Base-by-base conservation (phyloP, 1,139 yeast genomes). In the Saccharomyces hybrid region DNA sequence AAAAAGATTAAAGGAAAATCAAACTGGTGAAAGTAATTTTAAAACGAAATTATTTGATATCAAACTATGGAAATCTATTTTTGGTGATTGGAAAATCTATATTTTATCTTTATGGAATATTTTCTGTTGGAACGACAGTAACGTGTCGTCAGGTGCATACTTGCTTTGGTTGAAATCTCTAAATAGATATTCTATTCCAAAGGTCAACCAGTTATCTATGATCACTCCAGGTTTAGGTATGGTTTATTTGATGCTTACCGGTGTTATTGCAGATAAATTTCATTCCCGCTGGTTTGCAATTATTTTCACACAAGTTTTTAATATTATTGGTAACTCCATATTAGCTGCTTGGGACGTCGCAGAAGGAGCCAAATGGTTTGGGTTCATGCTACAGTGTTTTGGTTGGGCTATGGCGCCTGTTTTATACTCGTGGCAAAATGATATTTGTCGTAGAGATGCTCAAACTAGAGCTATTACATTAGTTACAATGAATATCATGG, bases 111-210 rank as follows among this genome's bases (percentile, higher is more conserved):
- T 78, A 34, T 81, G 83, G 82, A 77, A 80, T 61, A 71, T 80
- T 42, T 78, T 83, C 67, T 82, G 84, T 63, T 84, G 88, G 88
- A 81, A 81, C 66, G 80, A 80, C 67, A 74, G 71, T 56, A 79
- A 75, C 60, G 77, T 78, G 16, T 64, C 76, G 2, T 72, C 79
- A 5, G 84, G 88, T 49, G 72, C 76, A 21, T 83, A 81, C 65
- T 71, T 79, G 16, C 69, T 80, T 52, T 80, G 84, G 83, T 70
- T 80, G 53, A 74, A 78, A 61, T 76, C 81, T 14, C 68, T 77
- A 42, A 63, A 70, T 42, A 70, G 73, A 53, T 81, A 72, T 60
- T 55, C 72, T 1, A 68, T 71, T 19, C 72, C 74, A 2, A 70
- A 73, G 59, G 64, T 77, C 32, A 79, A 81, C 58, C 57, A 73